These are phyloP conservation scores for Russula brevipes DNA, from an alignment of 768 basidiomycete genomes.

Conservation along the genomic window DNA sequence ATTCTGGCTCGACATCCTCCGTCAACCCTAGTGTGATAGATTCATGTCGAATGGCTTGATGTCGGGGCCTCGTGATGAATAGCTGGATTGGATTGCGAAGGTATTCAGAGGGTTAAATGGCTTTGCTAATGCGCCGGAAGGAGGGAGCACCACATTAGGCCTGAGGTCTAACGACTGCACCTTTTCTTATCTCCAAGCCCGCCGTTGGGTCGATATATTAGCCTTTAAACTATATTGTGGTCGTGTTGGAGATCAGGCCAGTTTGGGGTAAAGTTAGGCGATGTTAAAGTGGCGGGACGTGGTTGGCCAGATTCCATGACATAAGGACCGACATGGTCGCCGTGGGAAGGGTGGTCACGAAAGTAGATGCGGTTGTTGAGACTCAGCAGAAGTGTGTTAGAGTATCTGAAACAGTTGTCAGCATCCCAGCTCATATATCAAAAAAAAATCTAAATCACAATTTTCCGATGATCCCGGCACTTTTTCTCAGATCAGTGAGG, in stretches of 20 bases:
- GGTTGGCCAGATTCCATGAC: neutral
- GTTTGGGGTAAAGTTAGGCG: neutral
- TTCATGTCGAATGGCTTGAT: neutral
- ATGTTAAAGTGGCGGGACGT: neutral
- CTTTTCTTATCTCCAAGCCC: neutral
- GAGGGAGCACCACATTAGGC: neutral
- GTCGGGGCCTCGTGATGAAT: neutral
- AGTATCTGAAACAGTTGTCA: slow-evolving; percentile 11
- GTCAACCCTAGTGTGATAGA: no score
- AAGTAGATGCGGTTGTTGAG: slow-evolving; percentile 26
- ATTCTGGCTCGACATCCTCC: no score
- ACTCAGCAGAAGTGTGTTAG: slow-evolving; percentile 29
- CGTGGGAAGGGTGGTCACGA: slow-evolving; percentile 6
- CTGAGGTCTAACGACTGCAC: neutral
- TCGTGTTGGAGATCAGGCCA: neutral
- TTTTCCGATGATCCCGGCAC: slow-evolving; percentile 26
- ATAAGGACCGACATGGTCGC: neutral
- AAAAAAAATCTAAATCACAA: neutral
- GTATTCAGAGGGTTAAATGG: neutral
- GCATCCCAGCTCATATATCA: neutral
- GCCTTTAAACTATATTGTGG: neutral
- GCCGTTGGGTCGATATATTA: no score
- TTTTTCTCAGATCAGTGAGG: slow-evolving; percentile 1
- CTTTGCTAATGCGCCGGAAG: neutral
- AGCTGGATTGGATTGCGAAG: neutral